These are phyloP conservation scores for Cyclotella atomus DNA, from an alignment of 108 stramenopile species.

Conservation along the genomic window DNA sequence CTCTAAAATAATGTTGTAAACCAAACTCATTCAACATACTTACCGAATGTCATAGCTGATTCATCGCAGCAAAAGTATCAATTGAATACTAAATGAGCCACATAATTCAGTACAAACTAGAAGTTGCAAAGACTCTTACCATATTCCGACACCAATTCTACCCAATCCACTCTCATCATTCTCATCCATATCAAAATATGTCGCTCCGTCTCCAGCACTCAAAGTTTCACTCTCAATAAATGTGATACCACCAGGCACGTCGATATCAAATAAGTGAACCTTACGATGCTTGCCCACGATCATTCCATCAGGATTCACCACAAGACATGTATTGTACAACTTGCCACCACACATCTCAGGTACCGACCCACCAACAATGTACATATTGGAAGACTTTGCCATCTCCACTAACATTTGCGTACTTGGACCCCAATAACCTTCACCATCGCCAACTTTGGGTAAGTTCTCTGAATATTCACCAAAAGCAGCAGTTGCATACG, in stretches of 20 bases:
- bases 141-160: constrained; percentile 96
- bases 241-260: constrained; percentile 96
- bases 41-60: constrained; percentile 14
- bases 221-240: constrained; percentile 97
- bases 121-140: constrained; percentile 31
- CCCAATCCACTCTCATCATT: constrained; percentile 56
- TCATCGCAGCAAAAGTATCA: neutral
- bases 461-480: constrained; percentile 94
- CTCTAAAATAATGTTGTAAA: neutral
- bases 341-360: constrained; percentile 78
- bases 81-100: too few species aligned
- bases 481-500: constrained; percentile 97
- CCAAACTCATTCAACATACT: neutral
- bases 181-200: constrained; percentile 72
- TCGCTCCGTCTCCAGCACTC: constrained; percentile 70
- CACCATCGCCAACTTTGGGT: constrained; percentile 66
- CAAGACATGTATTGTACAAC: constrained; percentile 94
- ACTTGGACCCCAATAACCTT: constrained; percentile 49
- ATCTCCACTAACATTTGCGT: constrained; percentile 55
- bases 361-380: constrained; percentile 97
- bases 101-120: neutral
- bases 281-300: constrained; percentile 95
- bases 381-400: constrained; percentile 74
- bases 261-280: constrained; percentile 99
- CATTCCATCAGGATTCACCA: constrained; percentile 67